Conservation (phyloP, 2,329 filamentous ascomycete genomes). For the Neopestalotiopsis clavispora region DNA sequence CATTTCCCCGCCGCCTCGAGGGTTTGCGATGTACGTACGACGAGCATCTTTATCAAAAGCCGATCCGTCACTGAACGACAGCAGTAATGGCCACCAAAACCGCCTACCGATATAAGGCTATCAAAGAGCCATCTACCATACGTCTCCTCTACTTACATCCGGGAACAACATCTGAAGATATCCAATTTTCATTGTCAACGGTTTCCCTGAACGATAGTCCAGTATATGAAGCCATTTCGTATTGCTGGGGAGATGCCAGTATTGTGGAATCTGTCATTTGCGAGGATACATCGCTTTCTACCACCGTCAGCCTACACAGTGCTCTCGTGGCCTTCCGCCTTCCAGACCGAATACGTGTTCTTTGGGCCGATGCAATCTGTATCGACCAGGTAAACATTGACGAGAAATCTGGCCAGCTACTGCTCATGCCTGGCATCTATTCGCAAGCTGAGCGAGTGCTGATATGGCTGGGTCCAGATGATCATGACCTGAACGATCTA, state of each 20-base stretch:
- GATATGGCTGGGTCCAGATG: conserved; percentile 9
- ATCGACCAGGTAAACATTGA: background rate
- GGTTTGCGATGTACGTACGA: too few relatives aligned
- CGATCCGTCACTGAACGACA: too few relatives aligned
- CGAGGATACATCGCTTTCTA: background rate
- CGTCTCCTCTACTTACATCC: background rate
- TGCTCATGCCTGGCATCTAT: conserved; percentile 3
- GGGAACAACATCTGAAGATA: background rate
- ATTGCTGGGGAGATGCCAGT: background rate
- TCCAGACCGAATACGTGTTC: background rate
- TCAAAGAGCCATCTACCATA: background rate
- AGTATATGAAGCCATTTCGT: conserved; percentile 1
- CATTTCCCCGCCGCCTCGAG: too few relatives aligned
- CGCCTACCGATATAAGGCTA: background rate
- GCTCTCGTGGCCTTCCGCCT: background rate
- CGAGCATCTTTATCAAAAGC: too few relatives aligned
- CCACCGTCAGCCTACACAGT: background rate
- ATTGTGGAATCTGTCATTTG: background rate
- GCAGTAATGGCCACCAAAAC: too few relatives aligned
- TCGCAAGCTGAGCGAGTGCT: background rate
- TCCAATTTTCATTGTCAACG: background rate
- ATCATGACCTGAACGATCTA: background rate
- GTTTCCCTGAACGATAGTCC: background rate
- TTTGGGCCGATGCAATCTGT: background rate
- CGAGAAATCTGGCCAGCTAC: background rate